A percentile compares a stretch with the other conserved stretches of the same genome.
phyloP scores from a whole-genome alignment of 225 moss, liverwort and hornwort species.

The Climacium dendroides region DNA sequence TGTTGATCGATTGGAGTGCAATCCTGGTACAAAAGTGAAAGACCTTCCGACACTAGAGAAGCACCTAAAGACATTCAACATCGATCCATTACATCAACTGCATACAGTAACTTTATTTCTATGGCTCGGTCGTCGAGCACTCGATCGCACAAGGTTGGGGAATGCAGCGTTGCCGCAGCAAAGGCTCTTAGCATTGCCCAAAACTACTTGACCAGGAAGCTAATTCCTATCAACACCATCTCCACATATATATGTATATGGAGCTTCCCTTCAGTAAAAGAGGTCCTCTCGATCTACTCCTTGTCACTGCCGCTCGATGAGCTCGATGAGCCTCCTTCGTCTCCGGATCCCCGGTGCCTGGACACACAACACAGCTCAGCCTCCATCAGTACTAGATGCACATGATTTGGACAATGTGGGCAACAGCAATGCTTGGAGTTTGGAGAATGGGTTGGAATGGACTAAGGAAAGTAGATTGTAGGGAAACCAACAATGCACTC shows the following conservation, averaged over 20 bases:
- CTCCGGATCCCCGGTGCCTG: slow-evolving; percentile 4
- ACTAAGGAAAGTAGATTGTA: background rate
- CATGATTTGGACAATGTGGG: background rate
- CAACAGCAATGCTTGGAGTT: background rate
- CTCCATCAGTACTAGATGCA: background rate
- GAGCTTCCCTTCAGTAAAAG: background rate
- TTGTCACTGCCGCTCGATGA: background rate
- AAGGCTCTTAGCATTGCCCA: background rate
- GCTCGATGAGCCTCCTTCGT: background rate
- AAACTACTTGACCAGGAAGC: background rate
- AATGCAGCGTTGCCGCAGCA: background rate
- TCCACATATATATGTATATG: background rate
- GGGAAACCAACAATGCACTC: background rate
- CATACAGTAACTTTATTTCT: background rate
- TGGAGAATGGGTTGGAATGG: background rate
- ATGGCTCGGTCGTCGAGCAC: background rate
- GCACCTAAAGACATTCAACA: background rate
- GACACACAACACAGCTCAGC: background rate
- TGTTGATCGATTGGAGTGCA: background rate
- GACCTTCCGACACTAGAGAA: background rate
- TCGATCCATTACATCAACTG: background rate
- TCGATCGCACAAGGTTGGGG: background rate
- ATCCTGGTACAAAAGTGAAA: background rate
- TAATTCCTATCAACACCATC: background rate
- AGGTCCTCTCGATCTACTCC: background rate